Evolutionary conservation across 257 asterid genomes (phyloP).

Genomic region (Perilla frutescens): DNA sequence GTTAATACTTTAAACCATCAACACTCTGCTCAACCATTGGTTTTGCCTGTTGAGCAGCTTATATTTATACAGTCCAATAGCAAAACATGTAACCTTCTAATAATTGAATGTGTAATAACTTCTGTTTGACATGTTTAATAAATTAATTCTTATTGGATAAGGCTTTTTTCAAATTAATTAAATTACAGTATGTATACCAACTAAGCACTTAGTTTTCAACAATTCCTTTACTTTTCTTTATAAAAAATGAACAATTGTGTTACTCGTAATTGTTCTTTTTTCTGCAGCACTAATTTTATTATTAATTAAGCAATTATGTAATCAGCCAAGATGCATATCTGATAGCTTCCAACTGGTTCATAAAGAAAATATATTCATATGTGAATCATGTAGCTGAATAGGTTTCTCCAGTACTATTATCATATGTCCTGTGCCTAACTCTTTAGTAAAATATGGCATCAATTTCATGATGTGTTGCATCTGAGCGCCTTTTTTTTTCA

Average conservation of each 20-base stretch:
- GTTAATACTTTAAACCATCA: constrained; percentile 5
- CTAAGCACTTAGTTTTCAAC: not conserved
- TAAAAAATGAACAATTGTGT: too few species aligned
- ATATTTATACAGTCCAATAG: constrained; percentile 19
- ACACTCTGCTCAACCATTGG: not conserved
- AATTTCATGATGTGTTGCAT: not conserved
- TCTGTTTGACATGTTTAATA: not conserved
- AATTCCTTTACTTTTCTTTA: not conserved
- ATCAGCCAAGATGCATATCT: not conserved
- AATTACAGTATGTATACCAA: not conserved
- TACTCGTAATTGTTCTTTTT: too few species aligned
- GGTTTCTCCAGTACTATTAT: not conserved
- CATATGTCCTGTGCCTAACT: not conserved
- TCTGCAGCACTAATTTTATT: too few species aligned
- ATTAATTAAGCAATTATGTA: not conserved
- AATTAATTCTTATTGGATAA: not conserved
- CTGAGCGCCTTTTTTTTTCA: too few species aligned
- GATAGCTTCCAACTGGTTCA: constrained; percentile 5
- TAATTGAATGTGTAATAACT: constrained; percentile 6
- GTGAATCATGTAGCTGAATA: not conserved
- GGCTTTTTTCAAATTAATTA: not conserved
- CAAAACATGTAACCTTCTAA: not conserved
- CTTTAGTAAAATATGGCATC: constrained; percentile 8
- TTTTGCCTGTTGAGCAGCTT: constrained; percentile 4
- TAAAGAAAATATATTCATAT: not conserved